Conservation (phyloP, 495 filamentous ascomycete species). For the Xylaria longipes region DNA sequence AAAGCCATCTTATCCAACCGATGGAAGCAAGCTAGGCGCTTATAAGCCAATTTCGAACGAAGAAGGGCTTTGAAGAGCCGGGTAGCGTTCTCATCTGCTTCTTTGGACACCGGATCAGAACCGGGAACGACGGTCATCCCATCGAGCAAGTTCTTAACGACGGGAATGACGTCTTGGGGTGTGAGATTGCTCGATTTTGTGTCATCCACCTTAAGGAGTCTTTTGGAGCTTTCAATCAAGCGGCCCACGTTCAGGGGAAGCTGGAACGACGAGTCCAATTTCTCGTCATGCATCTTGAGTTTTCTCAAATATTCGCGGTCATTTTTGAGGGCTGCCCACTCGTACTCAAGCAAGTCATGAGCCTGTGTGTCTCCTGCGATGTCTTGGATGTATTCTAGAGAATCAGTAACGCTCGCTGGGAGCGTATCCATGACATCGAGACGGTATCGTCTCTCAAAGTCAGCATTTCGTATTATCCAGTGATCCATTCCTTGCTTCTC, state of each 20-base stretch:
- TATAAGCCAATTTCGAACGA: slow-evolving; percentile 89
- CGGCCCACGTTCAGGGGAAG: slow-evolving; percentile 90
- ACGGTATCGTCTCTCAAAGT: slow-evolving; percentile 79
- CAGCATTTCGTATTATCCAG: slow-evolving; percentile 72
- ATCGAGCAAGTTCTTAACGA: slow-evolving; percentile 76
- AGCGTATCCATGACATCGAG: slow-evolving; percentile 90
- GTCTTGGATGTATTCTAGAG: slow-evolving; percentile 85
- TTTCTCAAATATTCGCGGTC: slow-evolving; percentile 79
- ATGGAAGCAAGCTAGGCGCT: slow-evolving; percentile 82
- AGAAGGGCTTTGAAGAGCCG: slow-evolving; percentile 89
- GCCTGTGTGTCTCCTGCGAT: slow-evolving; percentile 84
- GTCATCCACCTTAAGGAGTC: slow-evolving; percentile 88
- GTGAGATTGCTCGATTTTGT: slow-evolving; percentile 84
- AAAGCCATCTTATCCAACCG: slow-evolving; percentile 91
- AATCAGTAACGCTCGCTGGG: slow-evolving; percentile 68
- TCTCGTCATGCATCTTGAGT: slow-evolving; percentile 54
- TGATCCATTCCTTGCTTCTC: slow-evolving; percentile 90
- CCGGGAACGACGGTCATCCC: slow-evolving; percentile 84
- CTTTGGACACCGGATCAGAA: slow-evolving; percentile 76
- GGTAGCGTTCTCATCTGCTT: slow-evolving; percentile 88
- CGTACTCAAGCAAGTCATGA: slow-evolving; percentile 83
- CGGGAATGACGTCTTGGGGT: slow-evolving; percentile 85
- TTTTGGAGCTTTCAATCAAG: slow-evolving; percentile 87
- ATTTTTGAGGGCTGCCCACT: slow-evolving; percentile 77
- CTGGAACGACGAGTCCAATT: slow-evolving; percentile 82